Percentiles rank a stretch among this genome's conserved stretches.
phyloP scores from a whole-genome alignment of 2,329 filamentous ascomycete genomes.

The Rhinocladiella similis region DNA sequence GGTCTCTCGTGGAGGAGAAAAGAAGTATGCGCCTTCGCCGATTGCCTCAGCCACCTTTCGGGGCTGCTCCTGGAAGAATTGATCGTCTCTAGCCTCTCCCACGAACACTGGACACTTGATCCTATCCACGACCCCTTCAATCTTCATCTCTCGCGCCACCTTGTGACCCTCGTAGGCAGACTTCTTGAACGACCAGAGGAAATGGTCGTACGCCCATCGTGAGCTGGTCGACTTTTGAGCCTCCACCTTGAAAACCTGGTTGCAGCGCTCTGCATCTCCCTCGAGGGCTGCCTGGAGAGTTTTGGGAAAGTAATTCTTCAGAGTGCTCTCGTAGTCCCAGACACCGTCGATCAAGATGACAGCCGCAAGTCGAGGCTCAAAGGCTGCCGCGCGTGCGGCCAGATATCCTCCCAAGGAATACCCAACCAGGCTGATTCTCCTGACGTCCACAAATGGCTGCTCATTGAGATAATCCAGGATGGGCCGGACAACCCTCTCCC shows the following conservation, averaged over 20 bases:
- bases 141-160: background rate
- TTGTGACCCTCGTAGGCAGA: background rate
- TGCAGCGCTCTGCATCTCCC: no score
- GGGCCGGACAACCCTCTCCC: conserved; percentile 42
- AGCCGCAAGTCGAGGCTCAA: conserved; percentile 8
- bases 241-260: no score
- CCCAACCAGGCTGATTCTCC: background rate
- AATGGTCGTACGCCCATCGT: background rate
- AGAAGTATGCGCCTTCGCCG: background rate
- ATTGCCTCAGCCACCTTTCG: background rate
- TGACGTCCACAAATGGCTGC: conserved; percentile 1
- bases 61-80: background rate
- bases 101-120: background rate
- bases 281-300: no score
- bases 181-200: background rate
- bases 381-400: conserved; percentile 5
- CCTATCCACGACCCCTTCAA: background rate
- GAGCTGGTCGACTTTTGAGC: no score
- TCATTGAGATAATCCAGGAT: conserved; percentile 39
- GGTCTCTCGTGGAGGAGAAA: background rate
- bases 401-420: conserved; percentile 10
- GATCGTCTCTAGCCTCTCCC: background rate
- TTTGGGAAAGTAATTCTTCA: no score
- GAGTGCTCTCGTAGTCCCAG: no score
- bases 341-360: conserved; percentile 5